phyloP scores from a whole-genome alignment of 345 rosid genomes.

The Corymbia maculata region DNA sequence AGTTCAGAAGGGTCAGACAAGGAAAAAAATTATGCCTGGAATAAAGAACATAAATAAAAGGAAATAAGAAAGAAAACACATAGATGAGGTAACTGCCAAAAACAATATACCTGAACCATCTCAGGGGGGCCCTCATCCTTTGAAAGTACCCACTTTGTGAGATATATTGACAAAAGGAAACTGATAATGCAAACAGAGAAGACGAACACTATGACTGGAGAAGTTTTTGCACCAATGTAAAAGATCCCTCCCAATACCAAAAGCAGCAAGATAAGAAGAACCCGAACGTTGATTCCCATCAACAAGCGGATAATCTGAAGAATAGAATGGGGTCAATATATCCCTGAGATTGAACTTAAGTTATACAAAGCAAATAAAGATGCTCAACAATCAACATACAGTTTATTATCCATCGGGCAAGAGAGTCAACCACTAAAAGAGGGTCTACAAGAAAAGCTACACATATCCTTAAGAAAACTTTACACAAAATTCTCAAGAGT shows the following conservation, averaged over 20 bases:
- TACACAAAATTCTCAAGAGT: neutral
- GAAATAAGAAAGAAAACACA: neutral
- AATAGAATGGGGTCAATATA: neutral
- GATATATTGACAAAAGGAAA: slow-evolving; percentile 69
- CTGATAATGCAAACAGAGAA: slow-evolving; percentile 74
- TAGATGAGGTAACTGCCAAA: neutral
- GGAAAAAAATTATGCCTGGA: neutral
- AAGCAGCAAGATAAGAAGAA: slow-evolving; percentile 55
- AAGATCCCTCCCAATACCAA: slow-evolving; percentile 66
- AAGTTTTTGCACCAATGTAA: slow-evolving; percentile 85
- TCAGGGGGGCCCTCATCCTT: slow-evolving; percentile 99
- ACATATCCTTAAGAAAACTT: neutral
- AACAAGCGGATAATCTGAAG: slow-evolving; percentile 78
- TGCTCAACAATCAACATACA: neutral
- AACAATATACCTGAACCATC: slow-evolving; percentile 69
- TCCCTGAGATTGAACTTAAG: neutral
- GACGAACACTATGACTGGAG: slow-evolving; percentile 90
- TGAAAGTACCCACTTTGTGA: slow-evolving; percentile 89
- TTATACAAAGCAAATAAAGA: neutral
- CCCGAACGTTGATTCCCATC: slow-evolving; percentile 75
- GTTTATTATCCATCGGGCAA: neutral
- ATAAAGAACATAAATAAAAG: neutral
- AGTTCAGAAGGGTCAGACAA: slow-evolving; percentile 4
- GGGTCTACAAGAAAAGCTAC: neutral
- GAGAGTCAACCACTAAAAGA: neutral